Percentiles rank a stretch among this genome's conserved stretches.
phyloP scores from a whole-genome alignment of 108 stramenopile species.

The Skeletonema menzelii region DNA sequence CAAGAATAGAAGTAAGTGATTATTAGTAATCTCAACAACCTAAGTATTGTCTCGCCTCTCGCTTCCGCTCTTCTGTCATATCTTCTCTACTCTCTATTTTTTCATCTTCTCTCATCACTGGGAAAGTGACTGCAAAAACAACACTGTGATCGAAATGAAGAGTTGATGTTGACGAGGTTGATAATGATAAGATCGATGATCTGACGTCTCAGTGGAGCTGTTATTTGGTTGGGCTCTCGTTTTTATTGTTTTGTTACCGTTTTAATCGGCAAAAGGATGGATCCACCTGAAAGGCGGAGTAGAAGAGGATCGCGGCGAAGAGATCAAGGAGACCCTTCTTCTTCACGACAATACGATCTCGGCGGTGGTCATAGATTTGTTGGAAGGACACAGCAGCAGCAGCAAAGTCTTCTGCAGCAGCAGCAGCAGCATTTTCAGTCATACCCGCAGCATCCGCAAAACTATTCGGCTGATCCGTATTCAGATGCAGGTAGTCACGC shows the following conservation, averaged over 20 bases:
- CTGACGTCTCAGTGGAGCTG: not conserved
- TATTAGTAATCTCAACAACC: too few relatives aligned
- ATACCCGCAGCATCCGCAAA: not conserved
- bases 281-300: not conserved
- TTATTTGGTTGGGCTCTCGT: not conserved
- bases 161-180: too few relatives aligned
- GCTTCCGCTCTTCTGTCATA: too few relatives aligned
- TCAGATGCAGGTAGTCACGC: constrained; percentile 15
- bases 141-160: too few relatives aligned
- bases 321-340: not conserved
- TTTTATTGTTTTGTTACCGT: not conserved
- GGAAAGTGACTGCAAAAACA: too few relatives aligned
- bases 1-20: not conserved
- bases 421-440: not conserved
- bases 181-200: not conserved
- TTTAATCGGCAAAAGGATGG: not conserved
- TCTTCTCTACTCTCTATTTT: too few relatives aligned
- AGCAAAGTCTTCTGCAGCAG: not conserved
- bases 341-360: not conserved
- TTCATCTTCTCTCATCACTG: too few relatives aligned
- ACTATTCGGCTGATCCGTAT: constrained; percentile 9
- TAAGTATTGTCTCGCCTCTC: too few relatives aligned
- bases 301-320: not conserved
- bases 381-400: not conserved
- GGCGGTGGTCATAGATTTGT: not conserved